Percentiles rank a stretch among this genome's conserved stretches.
Evolutionary conservation across 2,329 filamentous ascomycete genomes (phyloP).

Genomic region (Pseudogymnoascus sp.): DNA sequence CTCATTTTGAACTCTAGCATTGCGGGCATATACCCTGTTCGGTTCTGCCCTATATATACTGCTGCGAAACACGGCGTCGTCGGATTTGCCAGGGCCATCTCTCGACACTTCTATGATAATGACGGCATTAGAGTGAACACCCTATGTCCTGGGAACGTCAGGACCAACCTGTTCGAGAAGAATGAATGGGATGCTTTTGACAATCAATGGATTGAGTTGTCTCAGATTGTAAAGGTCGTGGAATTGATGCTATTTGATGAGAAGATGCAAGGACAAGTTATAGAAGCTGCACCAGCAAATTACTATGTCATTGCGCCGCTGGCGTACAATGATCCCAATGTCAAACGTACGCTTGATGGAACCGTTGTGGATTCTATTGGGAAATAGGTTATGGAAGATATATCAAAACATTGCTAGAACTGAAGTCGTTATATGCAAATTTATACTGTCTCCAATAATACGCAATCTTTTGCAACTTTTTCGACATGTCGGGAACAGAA

Average conservation of each 20-base stretch:
- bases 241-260: slow-evolving; percentile 8
- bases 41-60: slow-evolving; percentile 13
- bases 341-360: slow-evolving; percentile 1
- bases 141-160: slow-evolving; percentile 11
- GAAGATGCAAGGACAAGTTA: slow-evolving; percentile 1
- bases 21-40: slow-evolving; percentile 12
- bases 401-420: neutral
- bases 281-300: slow-evolving; percentile 3
- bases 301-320: slow-evolving; percentile 5
- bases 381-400: neutral
- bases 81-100: slow-evolving; percentile 8
- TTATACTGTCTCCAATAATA: neutral
- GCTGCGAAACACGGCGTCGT: slow-evolving; percentile 13
- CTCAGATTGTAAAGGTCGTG: slow-evolving; percentile 7
- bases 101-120: slow-evolving; percentile 12
- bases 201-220: slow-evolving; percentile 5
- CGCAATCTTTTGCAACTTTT: neutral
- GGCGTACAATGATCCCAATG: slow-evolving; percentile 9
- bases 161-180: slow-evolving; percentile 9
- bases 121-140: slow-evolving; percentile 12
- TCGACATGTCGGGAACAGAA: neutral
- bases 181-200: slow-evolving; percentile 12
- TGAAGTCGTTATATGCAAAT: neutral
- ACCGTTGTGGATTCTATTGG: neutral
- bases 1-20: slow-evolving; percentile 10